These are phyloP conservation scores for Aspergillus versicolor DNA, from an alignment of 2,329 filamentous ascomycete genomes.

Conservation along the genomic window DNA sequence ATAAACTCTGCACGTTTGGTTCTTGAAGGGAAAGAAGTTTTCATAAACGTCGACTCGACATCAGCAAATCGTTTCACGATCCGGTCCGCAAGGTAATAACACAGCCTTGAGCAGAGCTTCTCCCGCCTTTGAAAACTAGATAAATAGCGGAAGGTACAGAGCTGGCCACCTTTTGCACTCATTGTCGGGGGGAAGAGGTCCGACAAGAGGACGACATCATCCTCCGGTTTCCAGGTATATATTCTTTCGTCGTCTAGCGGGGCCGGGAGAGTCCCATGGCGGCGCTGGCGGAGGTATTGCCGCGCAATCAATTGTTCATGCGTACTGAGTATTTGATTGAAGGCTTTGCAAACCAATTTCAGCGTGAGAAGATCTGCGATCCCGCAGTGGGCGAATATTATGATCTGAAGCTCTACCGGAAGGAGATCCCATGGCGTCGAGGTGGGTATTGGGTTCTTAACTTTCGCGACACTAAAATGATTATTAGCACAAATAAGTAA, in stretches of 20 bases:
- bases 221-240: conserved; percentile 43
- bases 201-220: conserved; percentile 45
- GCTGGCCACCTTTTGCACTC: conserved; percentile 35
- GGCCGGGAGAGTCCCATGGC: conserved; percentile 44
- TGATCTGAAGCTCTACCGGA: conserved; percentile 43
- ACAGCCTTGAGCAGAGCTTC: conserved; percentile 38
- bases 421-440: conserved; percentile 40
- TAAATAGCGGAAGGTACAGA: conserved; percentile 44
- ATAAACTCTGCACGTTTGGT: conserved; percentile 34
- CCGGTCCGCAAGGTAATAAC: conserved; percentile 43
- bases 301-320: conserved; percentile 44
- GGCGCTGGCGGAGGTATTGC: conserved; percentile 41
- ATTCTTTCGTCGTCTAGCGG: conserved; percentile 34
- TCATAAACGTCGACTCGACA: conserved; percentile 31
- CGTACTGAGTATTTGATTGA: conserved; percentile 34
- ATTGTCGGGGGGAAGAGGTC: conserved; percentile 43
- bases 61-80: conserved; percentile 41
- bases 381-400: conserved; percentile 42
- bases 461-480: conserved; percentile 23
- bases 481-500: conserved; percentile 11
- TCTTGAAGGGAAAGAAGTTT: conserved; percentile 33
- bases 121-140: conserved; percentile 38
- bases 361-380: conserved; percentile 37
- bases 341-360: conserved; percentile 41
- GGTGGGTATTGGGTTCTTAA: conserved; percentile 24